Evolutionary conservation across 176 grass and related monocot species (phyloP), one percentile per base, ranked within the genome.

Genomic region (Musa schizocarpa): DNA sequence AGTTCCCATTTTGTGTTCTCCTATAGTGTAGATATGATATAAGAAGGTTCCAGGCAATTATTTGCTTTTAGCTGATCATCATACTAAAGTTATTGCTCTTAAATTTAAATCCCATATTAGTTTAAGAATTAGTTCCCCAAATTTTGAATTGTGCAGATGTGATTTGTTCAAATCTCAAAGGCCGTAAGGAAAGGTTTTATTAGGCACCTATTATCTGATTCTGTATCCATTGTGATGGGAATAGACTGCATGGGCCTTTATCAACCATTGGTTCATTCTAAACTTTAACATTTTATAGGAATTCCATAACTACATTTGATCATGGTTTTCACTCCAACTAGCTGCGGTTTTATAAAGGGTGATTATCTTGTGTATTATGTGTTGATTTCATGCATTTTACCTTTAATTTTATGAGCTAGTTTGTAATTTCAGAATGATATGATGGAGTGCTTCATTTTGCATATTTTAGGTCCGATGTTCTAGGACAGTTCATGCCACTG

Each of bases 401-500:
- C 13, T 69, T 69, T 43, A 12, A 43, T 19, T 14, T 13, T 1
- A 13, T 51, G 67, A 29, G 11, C 10, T 50, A 43, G 11, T 0
- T 56, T 8, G 8, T 65, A 23, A 77, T 77, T 52, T 64, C 1
- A 14, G 52, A 66, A 58, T 50, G 3, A 8, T 50, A 11, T 69
- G 65, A 79, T 55, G 34, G 26, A 9, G 58, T 34, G 13, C 52
- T 58, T 57, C 13, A 11, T 58, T 85, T 17, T 82, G 34, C 21
- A 69, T 69, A 78, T 81, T 83, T 84, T 71, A 99, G 96, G 83
- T 99, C 96, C 79, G 96, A 99, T 81, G 91, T 99, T 50, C 70
- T 99, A 19, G 96, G 96, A 59, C 96, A 99, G 82, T 92, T 99
- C 78, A 99, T 99, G 96, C 96, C 88, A 77, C 86, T 99, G 63